Conservation (phyloP, 345 rosid genomes). For the Excoecaria agallocha region DNA sequence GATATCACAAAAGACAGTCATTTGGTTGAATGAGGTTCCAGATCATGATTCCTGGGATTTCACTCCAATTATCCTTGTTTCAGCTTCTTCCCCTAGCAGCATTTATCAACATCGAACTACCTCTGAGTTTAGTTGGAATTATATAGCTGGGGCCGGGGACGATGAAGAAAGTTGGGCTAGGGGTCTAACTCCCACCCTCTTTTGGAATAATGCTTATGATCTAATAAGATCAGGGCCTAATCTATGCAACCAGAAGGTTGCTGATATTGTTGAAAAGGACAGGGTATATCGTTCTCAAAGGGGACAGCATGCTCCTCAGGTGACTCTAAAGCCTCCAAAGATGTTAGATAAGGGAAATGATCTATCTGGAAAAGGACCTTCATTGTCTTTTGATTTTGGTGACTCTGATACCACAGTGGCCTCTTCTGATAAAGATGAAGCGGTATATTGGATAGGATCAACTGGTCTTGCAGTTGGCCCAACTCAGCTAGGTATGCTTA, state of each 20-base stretch:
- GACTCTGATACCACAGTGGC: conserved; percentile 17
- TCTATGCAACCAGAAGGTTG: conserved; percentile 77
- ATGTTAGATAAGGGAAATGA: conserved; percentile 15
- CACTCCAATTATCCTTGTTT: conserved; percentile 77
- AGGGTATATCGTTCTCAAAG: conserved; percentile 77
- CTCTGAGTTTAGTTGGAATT: conserved; percentile 88
- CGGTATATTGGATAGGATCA: conserved; percentile 62
- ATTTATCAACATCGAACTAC: conserved; percentile 39
- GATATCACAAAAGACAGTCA: conserved; percentile 81
- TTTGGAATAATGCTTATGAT: conserved; percentile 74
- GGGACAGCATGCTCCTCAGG: conserved; percentile 68
- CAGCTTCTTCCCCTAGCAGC: conserved; percentile 60
- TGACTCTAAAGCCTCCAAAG: conserved; percentile 41
- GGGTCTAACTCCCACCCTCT: conserved; percentile 71
- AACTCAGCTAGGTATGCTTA: conserved; percentile 49
- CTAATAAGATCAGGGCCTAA: conserved; percentile 68
- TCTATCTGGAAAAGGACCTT: conserved; percentile 19
- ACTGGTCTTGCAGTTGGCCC: conserved; percentile 64
- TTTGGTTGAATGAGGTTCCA: conserved; percentile 93
- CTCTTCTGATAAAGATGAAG: conserved; percentile 32
- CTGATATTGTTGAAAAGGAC: conserved; percentile 78
- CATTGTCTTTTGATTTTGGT: conserved; percentile 25
- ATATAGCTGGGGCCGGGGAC: conserved; percentile 95
- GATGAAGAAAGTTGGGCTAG: conserved; percentile 99
- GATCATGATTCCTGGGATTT: conserved; percentile 89